Base-by-base conservation (phyloP, 2,329 filamentous ascomycete genomes). In the Calonectria multiphialidica region DNA sequence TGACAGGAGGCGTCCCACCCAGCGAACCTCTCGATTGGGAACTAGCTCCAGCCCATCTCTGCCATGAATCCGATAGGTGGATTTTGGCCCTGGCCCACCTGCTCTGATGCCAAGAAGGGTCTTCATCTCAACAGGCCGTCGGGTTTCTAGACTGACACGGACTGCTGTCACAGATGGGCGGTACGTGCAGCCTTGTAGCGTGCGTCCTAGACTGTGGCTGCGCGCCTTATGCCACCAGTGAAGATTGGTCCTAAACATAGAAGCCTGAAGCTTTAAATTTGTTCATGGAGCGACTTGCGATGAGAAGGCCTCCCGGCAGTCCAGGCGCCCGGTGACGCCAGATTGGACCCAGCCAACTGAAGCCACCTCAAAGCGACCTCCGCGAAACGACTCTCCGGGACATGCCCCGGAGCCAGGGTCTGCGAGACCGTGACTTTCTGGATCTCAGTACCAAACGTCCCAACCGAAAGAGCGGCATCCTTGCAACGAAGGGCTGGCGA, bases 11-110 rank as follows among this genome's bases (percentile, higher is more conserved):
- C 30, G 35, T 69, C 57, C 59, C 61, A 68, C 66, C 59, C 21
- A 71, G 42, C 50, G 68, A 74, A 72, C 70, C 68, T 71, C 61
- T 53, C 63, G 59, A 53, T 70, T 74, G 76, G 73, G 67, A 62
- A 65, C 44, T 68, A 50, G 68, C 66, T 64, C 55, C 44, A 64
- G 30, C 28, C 40, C 49, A 66, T 42, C n/a, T 63, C 50, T 61
- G 42, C 40, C 64, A 49, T 40, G 62, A 45, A 78, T 69, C 77
- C 77, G 78, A 80, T 80, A 80, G 78, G 78, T 79, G 76, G 78
- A 74, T 42, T 74, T 71, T 66, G 40, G 57, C 44, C 33, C 37
- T n/a, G 62, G 35, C 72, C 78, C 78, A 78, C 74, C 50, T n/a
- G 16, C 33, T 35, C 18, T 55, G 64, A 71, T 72, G 77, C 72